Conservation (phyloP, 1,284 basidiomycete species). For the Puccinia coronata region DNA sequence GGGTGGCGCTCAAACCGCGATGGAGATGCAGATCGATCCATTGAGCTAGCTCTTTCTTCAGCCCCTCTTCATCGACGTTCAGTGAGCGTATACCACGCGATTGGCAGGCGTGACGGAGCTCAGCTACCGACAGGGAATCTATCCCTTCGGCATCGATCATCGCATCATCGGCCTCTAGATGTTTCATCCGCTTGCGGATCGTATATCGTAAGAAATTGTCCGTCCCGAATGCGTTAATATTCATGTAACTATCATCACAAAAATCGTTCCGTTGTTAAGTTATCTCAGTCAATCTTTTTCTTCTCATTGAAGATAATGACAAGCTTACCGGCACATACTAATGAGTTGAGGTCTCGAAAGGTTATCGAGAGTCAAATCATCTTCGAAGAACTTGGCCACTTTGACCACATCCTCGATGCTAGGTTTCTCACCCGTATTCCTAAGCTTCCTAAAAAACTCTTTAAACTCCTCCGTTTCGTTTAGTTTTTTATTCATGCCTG, state of each 20-base stretch:
- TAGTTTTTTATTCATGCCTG: slow-evolving; percentile 79
- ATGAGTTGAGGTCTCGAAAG: slow-evolving; percentile 94
- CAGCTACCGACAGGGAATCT: slow-evolving; percentile 82
- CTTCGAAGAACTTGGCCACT: slow-evolving; percentile 94
- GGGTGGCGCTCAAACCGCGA: slow-evolving; percentile 81
- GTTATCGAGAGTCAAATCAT: slow-evolving; percentile 97
- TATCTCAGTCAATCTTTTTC: neutral
- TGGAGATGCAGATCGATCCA: slow-evolving; percentile 94
- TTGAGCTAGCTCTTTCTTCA: slow-evolving; percentile 83
- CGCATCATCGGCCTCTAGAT: slow-evolving; percentile 85
- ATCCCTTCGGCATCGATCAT: slow-evolving; percentile 85
- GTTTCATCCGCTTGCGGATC: slow-evolving; percentile 79
- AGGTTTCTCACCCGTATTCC: slow-evolving; percentile 90
- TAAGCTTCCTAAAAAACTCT: slow-evolving; percentile 96
- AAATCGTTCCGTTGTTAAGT: neutral
- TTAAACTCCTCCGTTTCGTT: slow-evolving; percentile 94
- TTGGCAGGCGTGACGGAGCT: slow-evolving; percentile 89
- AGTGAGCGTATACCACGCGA: slow-evolving; percentile 87
- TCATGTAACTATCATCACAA: slow-evolving; percentile 70
- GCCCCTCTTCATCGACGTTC: slow-evolving; percentile 65
- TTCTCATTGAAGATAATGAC: neutral
- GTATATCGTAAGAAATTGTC: slow-evolving; percentile 97
- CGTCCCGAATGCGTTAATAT: slow-evolving; percentile 95
- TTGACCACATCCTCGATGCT: slow-evolving; percentile 84
- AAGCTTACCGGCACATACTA: slow-evolving; percentile 75